phyloP scores from a whole-genome alignment of 768 basidiomycete genomes.

The Crucibulum laeve region DNA sequence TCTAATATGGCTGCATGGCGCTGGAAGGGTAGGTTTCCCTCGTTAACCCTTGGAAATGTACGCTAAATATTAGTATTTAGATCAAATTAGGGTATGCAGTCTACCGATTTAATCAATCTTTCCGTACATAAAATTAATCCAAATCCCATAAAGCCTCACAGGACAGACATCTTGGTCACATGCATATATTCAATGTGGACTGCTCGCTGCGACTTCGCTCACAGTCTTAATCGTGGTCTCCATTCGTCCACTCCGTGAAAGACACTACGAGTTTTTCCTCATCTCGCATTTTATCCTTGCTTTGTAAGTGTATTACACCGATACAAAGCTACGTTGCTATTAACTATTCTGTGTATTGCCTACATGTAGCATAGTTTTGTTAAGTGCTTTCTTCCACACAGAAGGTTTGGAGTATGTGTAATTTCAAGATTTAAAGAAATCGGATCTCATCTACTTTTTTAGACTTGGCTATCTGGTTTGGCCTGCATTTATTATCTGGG shows the following conservation, averaged over 20 bases:
- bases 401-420: conserved; percentile 19
- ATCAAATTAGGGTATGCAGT: not conserved
- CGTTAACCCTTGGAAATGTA: not conserved
- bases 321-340: no score
- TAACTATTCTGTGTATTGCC: not conserved
- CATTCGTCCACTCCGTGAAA: conserved; percentile 40
- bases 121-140: not conserved
- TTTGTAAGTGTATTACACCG: conserved; percentile 19
- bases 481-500: conserved; percentile 52
- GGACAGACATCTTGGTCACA: conserved; percentile 12
- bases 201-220: conserved; percentile 32
- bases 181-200: conserved; percentile 28
- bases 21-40: conserved; percentile 30
- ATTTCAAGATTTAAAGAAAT: not conserved
- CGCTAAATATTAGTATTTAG: not conserved
- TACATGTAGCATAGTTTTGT: conserved; percentile 25
- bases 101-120: not conserved
- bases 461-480: conserved; percentile 34
- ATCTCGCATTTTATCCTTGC: conserved; percentile 39
- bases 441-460: not conserved
- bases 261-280: conserved; percentile 50
- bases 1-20: conserved; percentile 44
- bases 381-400: conserved; percentile 39
- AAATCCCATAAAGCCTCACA: conserved; percentile 6
- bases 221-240: conserved; percentile 40